phyloP scores from a whole-genome alignment of 176 grass and related monocot genomes.

The Leersia perrieri region DNA sequence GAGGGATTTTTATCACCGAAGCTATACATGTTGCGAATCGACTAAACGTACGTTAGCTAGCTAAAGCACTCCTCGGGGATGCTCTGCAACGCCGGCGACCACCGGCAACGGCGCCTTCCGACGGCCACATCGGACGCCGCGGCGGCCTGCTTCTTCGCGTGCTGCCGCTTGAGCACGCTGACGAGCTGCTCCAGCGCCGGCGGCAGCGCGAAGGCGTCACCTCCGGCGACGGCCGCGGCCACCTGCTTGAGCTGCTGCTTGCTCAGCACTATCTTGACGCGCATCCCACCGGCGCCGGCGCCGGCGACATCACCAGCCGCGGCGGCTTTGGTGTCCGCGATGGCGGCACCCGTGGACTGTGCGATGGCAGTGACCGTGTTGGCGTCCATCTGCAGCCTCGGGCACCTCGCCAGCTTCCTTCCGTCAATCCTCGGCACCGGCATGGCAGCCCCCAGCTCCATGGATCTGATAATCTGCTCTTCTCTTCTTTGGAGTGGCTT shows the following conservation, averaged over 20 bases:
- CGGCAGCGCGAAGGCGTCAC: slow-evolving; percentile 34
- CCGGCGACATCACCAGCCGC: too few relatives aligned
- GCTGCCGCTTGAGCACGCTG: slow-evolving; percentile 52
- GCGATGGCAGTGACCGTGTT: slow-evolving; percentile 54
- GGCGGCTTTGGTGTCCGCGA: background rate
- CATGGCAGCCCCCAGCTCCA: slow-evolving; percentile 38
- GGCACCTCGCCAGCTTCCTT: slow-evolving; percentile 61
- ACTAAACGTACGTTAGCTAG: background rate
- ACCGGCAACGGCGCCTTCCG: slow-evolving; percentile 27
- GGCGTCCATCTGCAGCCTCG: slow-evolving; percentile 54
- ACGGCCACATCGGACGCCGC: background rate
- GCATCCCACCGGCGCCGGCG: slow-evolving; percentile 21
- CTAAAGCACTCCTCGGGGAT: slow-evolving; percentile 69
- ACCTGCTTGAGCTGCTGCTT: slow-evolving; percentile 78
- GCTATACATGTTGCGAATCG: slow-evolving; percentile 34
- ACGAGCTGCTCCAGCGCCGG: slow-evolving; percentile 68
- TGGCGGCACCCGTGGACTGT: slow-evolving; percentile 41
- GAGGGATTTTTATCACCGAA: background rate
- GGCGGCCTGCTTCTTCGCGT: slow-evolving; percentile 41
- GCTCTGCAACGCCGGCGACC: slow-evolving; percentile 70
- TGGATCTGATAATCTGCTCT: slow-evolving; percentile 1
- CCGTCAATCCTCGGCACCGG: slow-evolving; percentile 35
- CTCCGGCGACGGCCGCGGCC: slow-evolving; percentile 39
- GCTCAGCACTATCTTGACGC: slow-evolving; percentile 71
- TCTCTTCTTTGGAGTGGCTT: background rate